phyloP scores from a whole-genome alignment of 345 rosid species.

The Hevea brasiliensis region DNA sequence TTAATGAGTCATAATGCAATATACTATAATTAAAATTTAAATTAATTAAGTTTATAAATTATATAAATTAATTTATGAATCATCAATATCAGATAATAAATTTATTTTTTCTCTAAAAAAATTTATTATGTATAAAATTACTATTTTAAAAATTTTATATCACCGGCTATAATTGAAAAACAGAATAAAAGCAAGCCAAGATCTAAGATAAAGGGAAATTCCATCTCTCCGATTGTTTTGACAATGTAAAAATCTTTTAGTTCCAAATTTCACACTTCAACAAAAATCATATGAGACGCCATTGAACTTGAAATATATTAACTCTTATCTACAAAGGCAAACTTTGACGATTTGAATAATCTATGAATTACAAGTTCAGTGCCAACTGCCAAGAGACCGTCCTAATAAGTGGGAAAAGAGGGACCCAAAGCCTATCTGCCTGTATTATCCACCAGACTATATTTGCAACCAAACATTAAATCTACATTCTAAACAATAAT shows the following conservation, averaged over 20 bases:
- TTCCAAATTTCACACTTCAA: neutral
- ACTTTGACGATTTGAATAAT: neutral
- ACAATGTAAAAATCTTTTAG: neutral
- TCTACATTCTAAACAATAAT: conserved; percentile 35
- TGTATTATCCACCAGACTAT: conserved; percentile 19
- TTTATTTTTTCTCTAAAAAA: too few relatives aligned
- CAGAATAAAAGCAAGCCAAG: too few relatives aligned
- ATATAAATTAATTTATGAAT: too few relatives aligned
- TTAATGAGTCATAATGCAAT: too few relatives aligned
- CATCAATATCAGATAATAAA: too few relatives aligned
- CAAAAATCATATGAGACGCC: neutral
- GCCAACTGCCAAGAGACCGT: neutral
- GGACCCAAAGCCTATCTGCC: conserved; percentile 12
- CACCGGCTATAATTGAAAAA: too few relatives aligned
- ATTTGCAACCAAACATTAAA: conserved; percentile 28
- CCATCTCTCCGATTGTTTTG: neutral
- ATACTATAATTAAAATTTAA: too few relatives aligned
- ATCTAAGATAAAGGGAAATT: too few relatives aligned
- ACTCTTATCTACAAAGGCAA: conserved; percentile 18
- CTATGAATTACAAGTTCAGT: neutral
- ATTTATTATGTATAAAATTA: too few relatives aligned
- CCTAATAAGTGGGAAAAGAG: conserved; percentile 12
- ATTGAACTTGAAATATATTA: neutral
- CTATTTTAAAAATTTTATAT: too few relatives aligned
- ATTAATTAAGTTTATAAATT: too few relatives aligned